Percentiles rank a stretch among this genome's conserved stretches.
These are phyloP conservation scores for Immersiella caudata DNA, from an alignment of 495 filamentous ascomycete species.

Conservation along the genomic window DNA sequence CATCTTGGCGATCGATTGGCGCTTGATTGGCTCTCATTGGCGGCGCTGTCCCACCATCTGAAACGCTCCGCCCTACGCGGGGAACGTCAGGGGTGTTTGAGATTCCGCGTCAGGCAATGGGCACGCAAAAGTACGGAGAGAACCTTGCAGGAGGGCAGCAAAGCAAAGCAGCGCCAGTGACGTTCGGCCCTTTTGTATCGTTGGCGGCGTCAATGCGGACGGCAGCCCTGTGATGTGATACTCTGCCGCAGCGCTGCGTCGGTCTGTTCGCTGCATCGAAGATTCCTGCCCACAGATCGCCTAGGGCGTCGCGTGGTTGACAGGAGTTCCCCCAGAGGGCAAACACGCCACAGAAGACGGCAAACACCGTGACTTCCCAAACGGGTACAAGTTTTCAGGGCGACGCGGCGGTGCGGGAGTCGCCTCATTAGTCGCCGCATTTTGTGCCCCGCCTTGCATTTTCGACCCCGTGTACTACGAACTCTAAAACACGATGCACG, in stretches of 20 bases:
- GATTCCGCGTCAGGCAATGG: not conserved
- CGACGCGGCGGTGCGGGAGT: not conserved
- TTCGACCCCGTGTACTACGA: not conserved
- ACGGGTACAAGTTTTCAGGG: not conserved
- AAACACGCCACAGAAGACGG: not conserved
- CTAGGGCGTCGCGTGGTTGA: constrained; percentile 1
- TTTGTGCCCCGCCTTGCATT: not conserved
- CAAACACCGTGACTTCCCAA: not conserved
- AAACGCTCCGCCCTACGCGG: not conserved
- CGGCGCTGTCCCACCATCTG: not conserved
- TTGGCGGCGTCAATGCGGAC: not conserved
- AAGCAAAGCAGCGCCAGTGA: not conserved
- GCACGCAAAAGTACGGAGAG: not conserved
- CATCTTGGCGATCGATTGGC: not conserved
- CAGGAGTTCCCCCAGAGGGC: not conserved
- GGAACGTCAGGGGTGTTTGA: not conserved
- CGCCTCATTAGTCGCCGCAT: not conserved
- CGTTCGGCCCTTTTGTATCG: not conserved
- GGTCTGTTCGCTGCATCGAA: not conserved
- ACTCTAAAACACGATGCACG: not conserved
- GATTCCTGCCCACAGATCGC: not conserved
- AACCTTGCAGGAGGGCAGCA: not conserved
- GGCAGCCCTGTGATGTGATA: not conserved
- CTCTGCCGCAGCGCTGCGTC: not conserved
- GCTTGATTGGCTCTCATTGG: not conserved